Evolutionary conservation across 371 early-diverging fungal species (phyloP).

Genomic region (Rhizomucor miehei): DNA sequence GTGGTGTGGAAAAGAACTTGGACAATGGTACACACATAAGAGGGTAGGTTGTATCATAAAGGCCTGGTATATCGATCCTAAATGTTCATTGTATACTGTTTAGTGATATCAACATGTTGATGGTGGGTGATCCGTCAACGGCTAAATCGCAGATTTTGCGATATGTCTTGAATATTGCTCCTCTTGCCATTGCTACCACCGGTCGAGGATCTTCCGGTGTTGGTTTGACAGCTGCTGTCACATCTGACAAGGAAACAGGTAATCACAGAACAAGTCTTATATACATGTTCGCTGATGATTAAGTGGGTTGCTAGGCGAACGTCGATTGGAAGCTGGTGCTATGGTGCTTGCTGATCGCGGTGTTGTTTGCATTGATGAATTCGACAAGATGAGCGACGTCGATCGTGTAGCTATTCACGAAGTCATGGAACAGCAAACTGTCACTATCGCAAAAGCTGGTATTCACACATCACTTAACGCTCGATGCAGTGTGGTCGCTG

Average conservation of each 20-base stretch:
- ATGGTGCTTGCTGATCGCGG: slow-evolving; percentile 99
- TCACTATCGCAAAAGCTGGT: slow-evolving; percentile 98
- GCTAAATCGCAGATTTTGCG: slow-evolving; percentile 95
- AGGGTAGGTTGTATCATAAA: slow-evolving; percentile 54
- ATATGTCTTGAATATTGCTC: slow-evolving; percentile 89
- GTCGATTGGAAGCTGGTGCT: slow-evolving; percentile 98
- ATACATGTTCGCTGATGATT: not conserved
- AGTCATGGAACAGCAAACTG: slow-evolving; percentile 99
- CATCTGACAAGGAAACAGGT: slow-evolving; percentile 81
- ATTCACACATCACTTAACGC: slow-evolving; percentile 99
- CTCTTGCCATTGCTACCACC: slow-evolving; percentile 92
- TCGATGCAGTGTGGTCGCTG: slow-evolving; percentile 97
- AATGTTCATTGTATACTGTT: slow-evolving; percentile 11
- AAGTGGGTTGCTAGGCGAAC: slow-evolving; percentile 59
- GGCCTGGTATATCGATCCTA: not conserved
- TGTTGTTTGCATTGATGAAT: slow-evolving; percentile 99
- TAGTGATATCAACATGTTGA: slow-evolving; percentile 92
- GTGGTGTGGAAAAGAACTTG: slow-evolving; percentile 95
- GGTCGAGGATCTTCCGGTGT: slow-evolving; percentile 98
- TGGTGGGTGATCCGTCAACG: slow-evolving; percentile 98
- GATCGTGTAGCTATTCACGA: slow-evolving; percentile 99
- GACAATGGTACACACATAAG: slow-evolving; percentile 94
- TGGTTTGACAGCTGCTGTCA: slow-evolving; percentile 96
- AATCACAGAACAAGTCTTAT: not conserved
- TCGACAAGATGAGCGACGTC: slow-evolving; percentile 99